A percentile compares a stretch with the other conserved stretches of the same genome.
These are phyloP conservation scores for Tulasnella sp. DNA, from an alignment of 768 basidiomycete genomes.

Conservation along the genomic window DNA sequence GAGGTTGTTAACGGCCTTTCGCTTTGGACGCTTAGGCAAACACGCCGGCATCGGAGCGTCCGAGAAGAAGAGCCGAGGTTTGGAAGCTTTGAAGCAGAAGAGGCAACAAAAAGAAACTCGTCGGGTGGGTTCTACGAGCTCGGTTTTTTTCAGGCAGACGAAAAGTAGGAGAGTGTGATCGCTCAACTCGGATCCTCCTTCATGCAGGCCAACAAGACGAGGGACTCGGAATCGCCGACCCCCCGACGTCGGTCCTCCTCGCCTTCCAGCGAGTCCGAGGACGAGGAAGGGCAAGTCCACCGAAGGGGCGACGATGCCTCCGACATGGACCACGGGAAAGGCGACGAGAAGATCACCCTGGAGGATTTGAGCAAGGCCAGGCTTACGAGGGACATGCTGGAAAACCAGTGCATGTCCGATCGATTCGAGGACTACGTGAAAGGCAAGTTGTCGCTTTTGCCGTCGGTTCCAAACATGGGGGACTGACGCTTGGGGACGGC, in stretches of 20 bases:
- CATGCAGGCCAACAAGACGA: slow-evolving; percentile 28
- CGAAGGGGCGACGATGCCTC: slow-evolving; percentile 43
- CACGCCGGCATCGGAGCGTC: slow-evolving; percentile 61
- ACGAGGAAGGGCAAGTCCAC: slow-evolving; percentile 24
- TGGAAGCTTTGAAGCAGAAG: slow-evolving; percentile 77
- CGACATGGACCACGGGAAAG: slow-evolving; percentile 43
- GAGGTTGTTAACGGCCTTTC: not conserved
- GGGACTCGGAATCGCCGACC: slow-evolving; percentile 52
- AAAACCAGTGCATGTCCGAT: slow-evolving; percentile 57
- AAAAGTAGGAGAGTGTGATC: not conserved
- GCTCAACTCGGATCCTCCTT: slow-evolving; percentile 8
- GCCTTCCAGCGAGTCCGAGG: slow-evolving; percentile 25
- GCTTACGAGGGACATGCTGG: slow-evolving; percentile 58
- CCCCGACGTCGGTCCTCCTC: slow-evolving; percentile 47
- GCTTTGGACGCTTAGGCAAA: slow-evolving; percentile 40
- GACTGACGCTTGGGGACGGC: not conserved
- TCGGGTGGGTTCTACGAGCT: slow-evolving; percentile 48
- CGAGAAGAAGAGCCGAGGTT: slow-evolving; percentile 65
- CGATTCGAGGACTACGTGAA: slow-evolving; percentile 81
- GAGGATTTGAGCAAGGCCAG: slow-evolving; percentile 50
- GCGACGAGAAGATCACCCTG: slow-evolving; percentile 37
- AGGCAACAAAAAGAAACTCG: slow-evolving; percentile 71
- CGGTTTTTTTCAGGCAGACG: not conserved
- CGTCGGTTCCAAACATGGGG: not conserved
- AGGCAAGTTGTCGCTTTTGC: slow-evolving; percentile 33